Conservation (phyloP, 257 asterid species). For the Henckelia pumila region DNA sequence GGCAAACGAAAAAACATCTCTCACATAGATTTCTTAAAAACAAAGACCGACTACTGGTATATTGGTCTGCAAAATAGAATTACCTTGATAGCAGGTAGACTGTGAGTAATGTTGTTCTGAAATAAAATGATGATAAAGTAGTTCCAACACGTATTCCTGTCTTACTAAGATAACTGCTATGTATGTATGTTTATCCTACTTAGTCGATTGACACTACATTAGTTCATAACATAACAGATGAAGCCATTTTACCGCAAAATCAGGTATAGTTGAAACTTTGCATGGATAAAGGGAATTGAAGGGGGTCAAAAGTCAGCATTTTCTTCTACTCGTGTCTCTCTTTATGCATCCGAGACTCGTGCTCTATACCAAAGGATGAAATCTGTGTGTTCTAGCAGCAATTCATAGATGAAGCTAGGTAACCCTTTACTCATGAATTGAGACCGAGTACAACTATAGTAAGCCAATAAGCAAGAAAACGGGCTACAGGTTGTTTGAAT, state of each 20-base stretch:
- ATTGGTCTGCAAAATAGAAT: background rate
- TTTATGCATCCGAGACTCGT: background rate
- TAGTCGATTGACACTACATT: background rate
- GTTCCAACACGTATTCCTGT: background rate
- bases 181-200: background rate
- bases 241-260: background rate
- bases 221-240: background rate
- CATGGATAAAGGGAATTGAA: too few species aligned
- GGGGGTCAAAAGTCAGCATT: background rate
- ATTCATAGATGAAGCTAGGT: constrained; percentile 4
- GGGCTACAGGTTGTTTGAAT: too few species aligned
- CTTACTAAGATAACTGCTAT: background rate
- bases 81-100: constrained; percentile 6
- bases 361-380: background rate
- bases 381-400: background rate
- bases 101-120: background rate
- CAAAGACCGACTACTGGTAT: background rate
- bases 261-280: background rate
- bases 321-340: background rate
- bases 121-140: too few species aligned
- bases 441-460: background rate
- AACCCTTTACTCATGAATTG: background rate
- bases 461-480: background rate
- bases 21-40: constrained; percentile 11
- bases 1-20: constrained; percentile 8